Evolutionary conservation across 2,329 filamentous ascomycete genomes (phyloP).

Genomic region (Cordyceps farinosa): DNA sequence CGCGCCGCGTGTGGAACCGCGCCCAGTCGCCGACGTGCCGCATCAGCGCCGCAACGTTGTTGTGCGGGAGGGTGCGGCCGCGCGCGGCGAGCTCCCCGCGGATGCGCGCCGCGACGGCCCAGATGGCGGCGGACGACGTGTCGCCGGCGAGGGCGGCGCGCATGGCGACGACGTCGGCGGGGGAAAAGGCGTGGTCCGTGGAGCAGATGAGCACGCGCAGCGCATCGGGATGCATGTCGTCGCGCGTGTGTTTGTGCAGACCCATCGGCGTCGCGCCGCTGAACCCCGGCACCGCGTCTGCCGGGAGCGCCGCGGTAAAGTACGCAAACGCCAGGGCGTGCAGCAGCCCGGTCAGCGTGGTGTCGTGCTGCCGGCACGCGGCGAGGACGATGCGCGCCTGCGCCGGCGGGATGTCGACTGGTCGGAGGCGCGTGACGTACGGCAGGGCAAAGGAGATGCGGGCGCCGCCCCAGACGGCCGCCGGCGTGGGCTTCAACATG

Average conservation of each 20-base stretch:
- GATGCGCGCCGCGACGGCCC: conserved; percentile 38
- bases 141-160: conserved; percentile 26
- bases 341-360: conserved; percentile 48
- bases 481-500: conserved; percentile 31
- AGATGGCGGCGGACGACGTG: conserved; percentile 33
- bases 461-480: conserved; percentile 37
- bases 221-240: conserved; percentile 16
- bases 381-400: conserved; percentile 33
- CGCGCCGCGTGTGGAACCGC: conserved; percentile 37
- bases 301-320: conserved; percentile 27
- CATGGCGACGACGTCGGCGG: conserved; percentile 17
- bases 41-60: conserved; percentile 44
- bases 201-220: conserved; percentile 41
- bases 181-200: conserved; percentile 31
- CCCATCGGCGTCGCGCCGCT: conserved; percentile 41
- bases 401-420: conserved; percentile 33
- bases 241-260: conserved; percentile 38
- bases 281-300: conserved; percentile 26
- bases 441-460: conserved; percentile 34
- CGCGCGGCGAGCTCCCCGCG: conserved; percentile 34
- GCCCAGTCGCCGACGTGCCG: conserved; percentile 42
- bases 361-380: conserved; percentile 37
- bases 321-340: conserved; percentile 44
- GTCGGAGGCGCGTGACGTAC: conserved; percentile 34
- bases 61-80: conserved; percentile 33